phyloP scores from a whole-genome alignment of 768 basidiomycete genomes.

The Boletales sp. region DNA sequence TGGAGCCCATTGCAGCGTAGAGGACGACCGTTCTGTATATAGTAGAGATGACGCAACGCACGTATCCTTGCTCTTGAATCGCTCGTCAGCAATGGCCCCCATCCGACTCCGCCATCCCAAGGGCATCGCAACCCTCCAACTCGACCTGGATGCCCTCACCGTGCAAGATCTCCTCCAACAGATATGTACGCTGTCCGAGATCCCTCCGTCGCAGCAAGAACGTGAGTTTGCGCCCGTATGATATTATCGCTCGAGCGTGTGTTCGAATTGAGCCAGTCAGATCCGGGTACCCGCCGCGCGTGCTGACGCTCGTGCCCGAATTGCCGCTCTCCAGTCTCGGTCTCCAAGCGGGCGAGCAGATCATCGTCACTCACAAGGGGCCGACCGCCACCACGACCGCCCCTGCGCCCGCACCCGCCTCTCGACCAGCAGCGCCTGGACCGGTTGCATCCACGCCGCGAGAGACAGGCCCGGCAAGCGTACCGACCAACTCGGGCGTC shows the following conservation, averaged over 20 bases:
- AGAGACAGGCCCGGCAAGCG: constrained; percentile 48
- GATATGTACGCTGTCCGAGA: constrained; percentile 63
- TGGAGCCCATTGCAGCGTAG: constrained; percentile 10
- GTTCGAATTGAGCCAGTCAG: constrained; percentile 48
- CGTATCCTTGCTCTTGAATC: background rate
- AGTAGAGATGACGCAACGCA: constrained; percentile 10
- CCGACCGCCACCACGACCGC: constrained; percentile 13
- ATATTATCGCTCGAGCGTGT: too few species aligned
- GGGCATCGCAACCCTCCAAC: constrained; percentile 74
- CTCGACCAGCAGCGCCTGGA: constrained; percentile 13
- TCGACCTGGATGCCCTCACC: constrained; percentile 58
- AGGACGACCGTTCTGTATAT: constrained; percentile 3
- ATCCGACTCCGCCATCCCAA: constrained; percentile 82
- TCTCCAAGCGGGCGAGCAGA: constrained; percentile 75
- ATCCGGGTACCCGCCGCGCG: constrained; percentile 79
- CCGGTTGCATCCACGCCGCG: constrained; percentile 3
- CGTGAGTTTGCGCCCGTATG: constrained; percentile 43
- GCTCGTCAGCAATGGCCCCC: constrained; percentile 50
- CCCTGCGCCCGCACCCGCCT: constrained; percentile 8
- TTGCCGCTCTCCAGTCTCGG: constrained; percentile 75
- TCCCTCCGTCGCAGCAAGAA: constrained; percentile 73
- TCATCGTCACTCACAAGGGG: constrained; percentile 62
- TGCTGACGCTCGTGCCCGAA: constrained; percentile 68
- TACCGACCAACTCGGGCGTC: constrained; percentile 59
- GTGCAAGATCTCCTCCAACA: constrained; percentile 74